A percentile compares a stretch with the other conserved stretches of the same genome.
Evolutionary conservation across 2,329 filamentous ascomycete species (phyloP).

Genomic region (Colletotrichum destructivum): DNA sequence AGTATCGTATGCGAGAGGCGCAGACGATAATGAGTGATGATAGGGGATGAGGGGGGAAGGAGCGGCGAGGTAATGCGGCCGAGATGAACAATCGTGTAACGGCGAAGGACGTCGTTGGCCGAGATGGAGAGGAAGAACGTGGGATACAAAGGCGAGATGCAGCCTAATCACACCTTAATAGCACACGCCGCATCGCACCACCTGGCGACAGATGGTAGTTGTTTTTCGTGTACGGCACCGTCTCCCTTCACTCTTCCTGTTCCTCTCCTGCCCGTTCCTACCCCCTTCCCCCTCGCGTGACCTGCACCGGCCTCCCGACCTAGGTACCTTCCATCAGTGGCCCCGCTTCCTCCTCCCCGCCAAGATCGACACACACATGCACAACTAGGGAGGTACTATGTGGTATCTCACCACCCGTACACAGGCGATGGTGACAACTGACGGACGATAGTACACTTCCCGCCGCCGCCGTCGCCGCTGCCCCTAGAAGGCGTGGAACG

Average conservation of each 20-base stretch:
- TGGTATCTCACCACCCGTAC: too few relatives aligned
- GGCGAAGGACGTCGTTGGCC: background rate
- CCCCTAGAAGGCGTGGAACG: slow-evolving; percentile 39
- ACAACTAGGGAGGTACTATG: too few relatives aligned
- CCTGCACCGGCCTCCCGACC: background rate
- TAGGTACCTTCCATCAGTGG: background rate
- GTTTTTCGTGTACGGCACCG: background rate
- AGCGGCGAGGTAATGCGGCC: background rate
- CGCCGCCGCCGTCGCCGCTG: background rate
- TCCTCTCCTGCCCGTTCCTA: background rate
- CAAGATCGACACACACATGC: slow-evolving; percentile 20
- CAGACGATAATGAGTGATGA: background rate
- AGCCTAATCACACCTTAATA: background rate
- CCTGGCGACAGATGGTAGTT: background rate
- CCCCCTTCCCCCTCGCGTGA: background rate
- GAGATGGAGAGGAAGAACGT: background rate
- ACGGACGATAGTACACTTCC: too few relatives aligned
- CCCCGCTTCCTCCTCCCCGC: slow-evolving; percentile 11
- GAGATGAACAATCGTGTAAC: background rate
- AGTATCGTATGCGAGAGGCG: background rate
- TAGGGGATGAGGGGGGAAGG: background rate
- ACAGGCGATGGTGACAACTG: too few relatives aligned
- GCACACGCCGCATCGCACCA: background rate
- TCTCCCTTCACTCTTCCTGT: background rate
- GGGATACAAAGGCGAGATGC: background rate